Evolutionary conservation across 495 filamentous ascomycete species (phyloP).

Genomic region (Astrothelium macrocarpum): DNA sequence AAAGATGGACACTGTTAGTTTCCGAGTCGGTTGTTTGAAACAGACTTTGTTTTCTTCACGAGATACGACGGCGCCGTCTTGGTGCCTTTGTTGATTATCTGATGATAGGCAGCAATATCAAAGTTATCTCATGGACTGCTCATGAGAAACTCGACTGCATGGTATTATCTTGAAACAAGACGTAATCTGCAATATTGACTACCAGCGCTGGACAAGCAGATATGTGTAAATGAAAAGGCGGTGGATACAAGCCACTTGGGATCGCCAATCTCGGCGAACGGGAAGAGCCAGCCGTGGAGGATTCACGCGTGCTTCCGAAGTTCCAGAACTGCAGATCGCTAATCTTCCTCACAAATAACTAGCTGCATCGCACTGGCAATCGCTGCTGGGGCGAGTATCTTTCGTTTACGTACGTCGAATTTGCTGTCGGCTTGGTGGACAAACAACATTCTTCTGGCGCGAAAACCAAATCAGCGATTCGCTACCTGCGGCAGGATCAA

Average conservation of each 20-base stretch:
- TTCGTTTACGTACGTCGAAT: background rate
- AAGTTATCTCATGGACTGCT: background rate
- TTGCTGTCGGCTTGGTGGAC: too few relatives aligned
- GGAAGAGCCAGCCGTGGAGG: background rate
- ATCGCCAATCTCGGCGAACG: constrained; percentile 3
- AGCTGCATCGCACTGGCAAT: too few relatives aligned
- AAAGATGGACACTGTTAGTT: background rate
- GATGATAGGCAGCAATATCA: background rate
- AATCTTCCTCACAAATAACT: background rate
- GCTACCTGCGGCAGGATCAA: background rate
- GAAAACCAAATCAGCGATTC: background rate
- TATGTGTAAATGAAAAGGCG: background rate
- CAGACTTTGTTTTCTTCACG: background rate
- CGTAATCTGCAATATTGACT: background rate
- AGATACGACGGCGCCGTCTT: background rate
- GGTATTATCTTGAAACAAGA: background rate
- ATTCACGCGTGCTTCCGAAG: background rate
- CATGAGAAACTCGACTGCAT: background rate
- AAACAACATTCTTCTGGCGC: too few relatives aligned
- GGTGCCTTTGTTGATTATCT: background rate
- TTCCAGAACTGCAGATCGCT: constrained; percentile 5
- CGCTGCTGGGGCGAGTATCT: background rate
- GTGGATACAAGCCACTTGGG: background rate
- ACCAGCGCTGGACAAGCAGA: background rate
- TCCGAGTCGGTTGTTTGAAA: background rate